Conservation (phyloP, 495 filamentous ascomycete genomes). For the Neurospora sp. region DNA sequence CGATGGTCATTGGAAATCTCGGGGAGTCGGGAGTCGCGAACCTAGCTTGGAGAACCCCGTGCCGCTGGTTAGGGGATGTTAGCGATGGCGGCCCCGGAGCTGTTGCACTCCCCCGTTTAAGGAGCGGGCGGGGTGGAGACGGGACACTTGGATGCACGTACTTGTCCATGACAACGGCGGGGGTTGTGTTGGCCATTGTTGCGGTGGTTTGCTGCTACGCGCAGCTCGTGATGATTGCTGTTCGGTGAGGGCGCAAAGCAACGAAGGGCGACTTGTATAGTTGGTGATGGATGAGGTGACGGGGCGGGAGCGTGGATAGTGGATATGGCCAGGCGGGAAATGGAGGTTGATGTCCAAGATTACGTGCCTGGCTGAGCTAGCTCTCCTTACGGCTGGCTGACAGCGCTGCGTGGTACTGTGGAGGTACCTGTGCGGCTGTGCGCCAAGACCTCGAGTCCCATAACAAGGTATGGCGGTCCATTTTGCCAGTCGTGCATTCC, state of each 20-base stretch:
- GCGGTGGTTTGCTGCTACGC: conserved; percentile 14
- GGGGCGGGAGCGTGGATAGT: conserved; percentile 5
- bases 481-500: neutral
- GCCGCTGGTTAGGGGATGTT: conserved; percentile 52
- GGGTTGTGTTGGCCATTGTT: conserved; percentile 90
- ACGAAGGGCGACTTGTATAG: neutral
- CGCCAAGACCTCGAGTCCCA: conserved; percentile 11
- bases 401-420: neutral
- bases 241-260: conserved; percentile 11
- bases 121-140: conserved; percentile 9
- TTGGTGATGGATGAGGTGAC: conserved; percentile 4
- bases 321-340: neutral
- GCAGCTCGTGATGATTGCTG: conserved; percentile 12
- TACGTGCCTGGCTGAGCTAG: conserved; percentile 21
- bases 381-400: conserved; percentile 6
- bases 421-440: conserved; percentile 8
- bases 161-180: conserved; percentile 99
- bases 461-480: conserved; percentile 9
- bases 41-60: conserved; percentile 98
- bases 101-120: neutral
- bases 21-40: conserved; percentile 28
- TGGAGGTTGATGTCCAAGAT: conserved; percentile 22
- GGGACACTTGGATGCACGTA: conserved; percentile 41
- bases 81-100: conserved; percentile 9
- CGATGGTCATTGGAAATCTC: neutral